phyloP scores from a whole-genome alignment of 2,329 filamentous ascomycete species.

The Fusarium tuaranense region DNA sequence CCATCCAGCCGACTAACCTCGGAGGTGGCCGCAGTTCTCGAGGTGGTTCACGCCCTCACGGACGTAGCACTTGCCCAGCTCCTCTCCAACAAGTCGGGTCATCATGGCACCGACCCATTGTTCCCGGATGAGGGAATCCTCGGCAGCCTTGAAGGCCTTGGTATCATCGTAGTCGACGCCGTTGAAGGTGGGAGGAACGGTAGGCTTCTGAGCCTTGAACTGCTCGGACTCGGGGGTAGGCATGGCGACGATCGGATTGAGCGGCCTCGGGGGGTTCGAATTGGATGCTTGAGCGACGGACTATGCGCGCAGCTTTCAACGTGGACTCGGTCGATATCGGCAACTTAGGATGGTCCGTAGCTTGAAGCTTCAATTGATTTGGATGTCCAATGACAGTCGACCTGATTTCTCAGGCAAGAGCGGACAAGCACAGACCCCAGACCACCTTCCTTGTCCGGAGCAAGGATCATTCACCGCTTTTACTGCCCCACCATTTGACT shows the following conservation, averaged over 20 bases:
- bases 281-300: constrained; percentile 25
- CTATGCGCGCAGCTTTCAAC: constrained; percentile 30
- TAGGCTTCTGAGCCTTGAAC: constrained; percentile 87
- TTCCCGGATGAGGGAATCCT: constrained; percentile 85
- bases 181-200: constrained; percentile 84
- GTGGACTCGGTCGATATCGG: constrained; percentile 39
- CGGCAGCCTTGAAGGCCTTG: constrained; percentile 82
- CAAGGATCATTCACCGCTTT: constrained; percentile 50
- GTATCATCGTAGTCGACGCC: constrained; percentile 90
- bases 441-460: constrained; percentile 39
- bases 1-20: constrained; percentile 70
- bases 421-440: constrained; percentile 29
- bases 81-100: constrained; percentile 83
- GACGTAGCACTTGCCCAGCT: constrained; percentile 88
- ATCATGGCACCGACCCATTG: constrained; percentile 94
- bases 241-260: constrained; percentile 61
- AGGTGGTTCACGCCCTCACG: constrained; percentile 87
- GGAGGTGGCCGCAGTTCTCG: constrained; percentile 84
- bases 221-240: constrained; percentile 85
- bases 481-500: constrained; percentile 48
- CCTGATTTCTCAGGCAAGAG: constrained; percentile 49
- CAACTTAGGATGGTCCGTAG: constrained; percentile 40
- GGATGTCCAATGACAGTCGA: constrained; percentile 40
- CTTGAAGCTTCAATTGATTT: constrained; percentile 44
- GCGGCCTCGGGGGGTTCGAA: constrained; percentile 18